Conservation (phyloP, 169 alveolate species). For the Plasmodium sp. region DNA sequence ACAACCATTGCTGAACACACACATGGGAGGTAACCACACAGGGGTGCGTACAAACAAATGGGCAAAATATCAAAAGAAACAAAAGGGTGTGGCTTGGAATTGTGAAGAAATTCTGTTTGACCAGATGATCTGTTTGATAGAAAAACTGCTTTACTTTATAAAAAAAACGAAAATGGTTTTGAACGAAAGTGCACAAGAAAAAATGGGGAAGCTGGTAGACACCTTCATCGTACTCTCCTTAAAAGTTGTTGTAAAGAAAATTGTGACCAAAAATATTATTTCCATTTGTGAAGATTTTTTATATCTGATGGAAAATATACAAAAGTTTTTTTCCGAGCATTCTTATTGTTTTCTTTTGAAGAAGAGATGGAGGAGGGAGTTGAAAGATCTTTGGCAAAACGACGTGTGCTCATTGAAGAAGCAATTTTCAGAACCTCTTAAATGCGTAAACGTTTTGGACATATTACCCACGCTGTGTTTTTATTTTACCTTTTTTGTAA, state of each 20-base stretch:
- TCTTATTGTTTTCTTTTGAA: background rate
- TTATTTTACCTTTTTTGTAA: conserved; percentile 12
- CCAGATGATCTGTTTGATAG: background rate
- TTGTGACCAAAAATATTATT: background rate
- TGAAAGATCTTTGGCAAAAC: background rate
- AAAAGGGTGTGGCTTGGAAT: background rate
- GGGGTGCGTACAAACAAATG: background rate
- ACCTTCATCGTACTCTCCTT: background rate
- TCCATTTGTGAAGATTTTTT: background rate
- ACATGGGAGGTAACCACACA: background rate
- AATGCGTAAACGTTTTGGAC: background rate
- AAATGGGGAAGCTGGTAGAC: background rate
- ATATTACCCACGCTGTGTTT: background rate
- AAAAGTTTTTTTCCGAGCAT: background rate
- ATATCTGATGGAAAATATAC: background rate
- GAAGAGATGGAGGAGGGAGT: background rate
- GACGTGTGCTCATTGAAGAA: background rate
- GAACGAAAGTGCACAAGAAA: background rate
- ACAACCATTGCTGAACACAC: background rate
- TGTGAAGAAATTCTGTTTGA: background rate
- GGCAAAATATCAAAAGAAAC: background rate
- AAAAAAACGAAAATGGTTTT: conserved; percentile 12
- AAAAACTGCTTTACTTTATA: conserved; percentile 6
- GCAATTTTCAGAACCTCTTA: background rate
- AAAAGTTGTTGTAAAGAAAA: background rate